Conservation (phyloP, 768 basidiomycete species). For the Paxillus ammoniavirescens region DNA sequence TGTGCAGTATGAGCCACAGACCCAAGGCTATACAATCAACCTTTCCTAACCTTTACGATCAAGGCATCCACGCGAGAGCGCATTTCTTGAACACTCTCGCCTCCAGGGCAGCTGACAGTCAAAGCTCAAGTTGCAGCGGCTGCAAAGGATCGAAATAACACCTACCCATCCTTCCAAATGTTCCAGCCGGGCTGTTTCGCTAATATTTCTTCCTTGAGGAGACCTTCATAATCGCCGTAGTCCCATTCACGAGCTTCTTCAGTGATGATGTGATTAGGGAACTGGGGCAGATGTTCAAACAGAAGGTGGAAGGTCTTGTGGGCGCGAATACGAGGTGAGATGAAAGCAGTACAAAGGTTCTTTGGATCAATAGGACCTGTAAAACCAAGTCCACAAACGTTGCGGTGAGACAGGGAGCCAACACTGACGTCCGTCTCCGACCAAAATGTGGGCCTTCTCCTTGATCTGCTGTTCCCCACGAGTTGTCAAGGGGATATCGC, state of each 20-base stretch:
- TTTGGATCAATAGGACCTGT: constrained; percentile 75
- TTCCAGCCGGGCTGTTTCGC: constrained; percentile 58
- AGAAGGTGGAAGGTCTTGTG: constrained; percentile 83
- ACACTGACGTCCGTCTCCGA: constrained; percentile 75
- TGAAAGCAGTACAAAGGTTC: constrained; percentile 69
- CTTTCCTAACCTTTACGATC: constrained; percentile 57
- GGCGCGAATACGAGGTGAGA: constrained; percentile 88
- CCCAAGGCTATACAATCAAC: not conserved
- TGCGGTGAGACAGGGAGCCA: not conserved
- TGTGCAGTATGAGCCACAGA: constrained; percentile 26
- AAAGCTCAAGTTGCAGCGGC: constrained; percentile 2
- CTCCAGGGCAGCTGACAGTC: constrained; percentile 71
- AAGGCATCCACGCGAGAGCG: constrained; percentile 71
- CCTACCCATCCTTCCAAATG: constrained; percentile 86
- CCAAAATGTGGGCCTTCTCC: constrained; percentile 59
- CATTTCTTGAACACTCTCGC: constrained; percentile 85
- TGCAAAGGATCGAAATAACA: not conserved
- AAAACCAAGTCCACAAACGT: not conserved
- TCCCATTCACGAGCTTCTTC: constrained; percentile 85
- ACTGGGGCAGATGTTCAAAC: constrained; percentile 48
- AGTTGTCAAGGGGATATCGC: constrained; percentile 84
- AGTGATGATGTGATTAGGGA: constrained; percentile 55
- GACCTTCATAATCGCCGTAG: constrained; percentile 89
- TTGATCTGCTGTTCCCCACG: constrained; percentile 72
- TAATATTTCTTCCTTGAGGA: constrained; percentile 75